phyloP scores from a whole-genome alignment of 129 eudicot species.

The Ambrosia trifida region DNA sequence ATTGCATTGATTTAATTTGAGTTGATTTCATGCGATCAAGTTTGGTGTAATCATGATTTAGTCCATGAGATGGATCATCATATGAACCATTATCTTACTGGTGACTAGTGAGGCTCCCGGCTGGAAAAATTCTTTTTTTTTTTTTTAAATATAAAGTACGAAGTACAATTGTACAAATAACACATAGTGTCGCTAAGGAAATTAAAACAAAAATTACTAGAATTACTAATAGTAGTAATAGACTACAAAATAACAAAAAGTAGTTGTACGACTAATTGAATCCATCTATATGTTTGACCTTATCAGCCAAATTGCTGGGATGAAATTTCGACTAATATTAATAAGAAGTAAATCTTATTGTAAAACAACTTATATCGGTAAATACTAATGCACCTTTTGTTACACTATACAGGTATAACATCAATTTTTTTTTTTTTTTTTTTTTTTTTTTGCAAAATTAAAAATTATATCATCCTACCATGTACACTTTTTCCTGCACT shows the following conservation, averaged over 20 bases:
- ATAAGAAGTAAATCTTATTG: not conserved
- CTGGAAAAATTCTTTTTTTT: too few species aligned
- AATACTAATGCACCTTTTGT: conserved; percentile 1
- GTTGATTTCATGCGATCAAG: not conserved
- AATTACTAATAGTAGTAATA: too few species aligned
- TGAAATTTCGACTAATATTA: not conserved
- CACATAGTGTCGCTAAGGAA: too few species aligned
- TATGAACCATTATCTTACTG: not conserved
- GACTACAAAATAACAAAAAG: too few species aligned
- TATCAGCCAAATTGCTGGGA: not conserved
- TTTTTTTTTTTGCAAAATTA: not conserved
- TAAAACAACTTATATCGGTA: not conserved
- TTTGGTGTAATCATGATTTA: not conserved
- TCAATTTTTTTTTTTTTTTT: too few species aligned
- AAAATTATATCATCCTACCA: not conserved
- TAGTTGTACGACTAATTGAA: not conserved
- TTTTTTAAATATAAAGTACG: too few species aligned
- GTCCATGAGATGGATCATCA: not conserved
- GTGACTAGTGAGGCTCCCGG: too few species aligned
- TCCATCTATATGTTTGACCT: not conserved
- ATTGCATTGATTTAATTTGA: conserved; percentile 1
- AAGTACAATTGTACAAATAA: too few species aligned
- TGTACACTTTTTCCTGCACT: not conserved
- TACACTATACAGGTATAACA: not conserved
- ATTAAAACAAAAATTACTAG: too few species aligned